Evolutionary conservation across 2,329 filamentous ascomycete genomes (phyloP).

Genomic region (Gnomoniopsis smithogilvyi): DNA sequence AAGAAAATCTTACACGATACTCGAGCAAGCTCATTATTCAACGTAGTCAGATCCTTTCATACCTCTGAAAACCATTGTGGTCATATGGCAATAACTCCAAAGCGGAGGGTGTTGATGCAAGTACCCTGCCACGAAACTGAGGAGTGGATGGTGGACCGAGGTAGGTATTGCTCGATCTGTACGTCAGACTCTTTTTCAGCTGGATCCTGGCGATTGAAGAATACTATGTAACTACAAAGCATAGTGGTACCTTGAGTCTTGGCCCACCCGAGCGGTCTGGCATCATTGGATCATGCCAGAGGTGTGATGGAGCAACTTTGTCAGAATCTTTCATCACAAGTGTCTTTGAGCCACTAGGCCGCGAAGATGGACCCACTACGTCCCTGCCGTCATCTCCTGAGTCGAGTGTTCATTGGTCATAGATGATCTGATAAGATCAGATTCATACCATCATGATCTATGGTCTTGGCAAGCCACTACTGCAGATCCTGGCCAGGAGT

Average conservation of each 20-base stretch:
- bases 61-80: no score
- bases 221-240: no score
- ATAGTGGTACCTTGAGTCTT: no score
- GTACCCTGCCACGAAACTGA: no score
- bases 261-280: no score
- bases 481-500: background rate
- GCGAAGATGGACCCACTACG: slow-evolving; percentile 3
- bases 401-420: slow-evolving; percentile 16
- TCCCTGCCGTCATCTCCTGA: background rate
- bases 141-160: background rate
- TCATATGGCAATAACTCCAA: no score
- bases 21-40: no score
- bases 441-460: background rate
- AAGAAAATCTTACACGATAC: background rate
- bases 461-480: background rate
- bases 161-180: background rate
- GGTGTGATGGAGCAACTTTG: no score
- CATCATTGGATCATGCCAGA: no score
- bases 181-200: background rate
- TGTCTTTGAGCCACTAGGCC: background rate
- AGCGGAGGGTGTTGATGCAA: no score
- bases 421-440: slow-evolving; percentile 27
- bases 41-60: no score
- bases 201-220: background rate
- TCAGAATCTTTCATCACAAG: background rate